Conservation (phyloP, 2,329 filamentous ascomycete genomes). For the Chlorencoelia australis region DNA sequence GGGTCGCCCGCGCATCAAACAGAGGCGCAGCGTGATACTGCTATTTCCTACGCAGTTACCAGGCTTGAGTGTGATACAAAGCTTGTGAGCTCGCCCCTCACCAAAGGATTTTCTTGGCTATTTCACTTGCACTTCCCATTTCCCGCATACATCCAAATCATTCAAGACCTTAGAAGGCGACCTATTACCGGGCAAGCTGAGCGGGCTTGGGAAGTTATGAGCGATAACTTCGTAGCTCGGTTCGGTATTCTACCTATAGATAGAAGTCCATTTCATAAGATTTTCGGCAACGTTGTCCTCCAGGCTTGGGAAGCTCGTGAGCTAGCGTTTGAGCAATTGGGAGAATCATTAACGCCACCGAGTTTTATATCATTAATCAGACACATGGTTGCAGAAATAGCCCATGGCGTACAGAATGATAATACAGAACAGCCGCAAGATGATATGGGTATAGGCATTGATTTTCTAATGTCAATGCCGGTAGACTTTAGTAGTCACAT, state of each 20-base stretch:
- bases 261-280: slow-evolving; percentile 12
- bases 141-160: slow-evolving; percentile 26
- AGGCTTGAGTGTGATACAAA: slow-evolving; percentile 28
- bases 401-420: slow-evolving; percentile 2
- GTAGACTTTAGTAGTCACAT: slow-evolving; percentile 7
- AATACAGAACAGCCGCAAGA: background rate
- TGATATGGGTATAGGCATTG: slow-evolving; percentile 2
- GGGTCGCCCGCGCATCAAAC: slow-evolving; percentile 16
- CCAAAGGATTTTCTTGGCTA: slow-evolving; percentile 26
- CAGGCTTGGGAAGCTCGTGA: slow-evolving; percentile 22
- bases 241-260: slow-evolving; percentile 8
- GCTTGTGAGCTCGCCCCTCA: slow-evolving; percentile 21
- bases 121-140: slow-evolving; percentile 26
- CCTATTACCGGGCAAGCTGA: slow-evolving; percentile 19
- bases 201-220: slow-evolving; percentile 23
- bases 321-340: slow-evolving; percentile 9
- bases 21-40: slow-evolving; percentile 21
- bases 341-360: slow-evolving; percentile 13
- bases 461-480: slow-evolving; percentile 10
- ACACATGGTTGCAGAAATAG: slow-evolving; percentile 10
- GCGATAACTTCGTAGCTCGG: slow-evolving; percentile 19
- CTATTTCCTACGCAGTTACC: slow-evolving; percentile 23
- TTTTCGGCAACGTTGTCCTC: slow-evolving; percentile 18
- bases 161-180: slow-evolving; percentile 23
- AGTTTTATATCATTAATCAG: slow-evolving; percentile 18